Evolutionary conservation across 2,329 filamentous ascomycete species (phyloP), one percentile per base, ranked within the genome.

Genomic region (Calonectria fujianensis): DNA sequence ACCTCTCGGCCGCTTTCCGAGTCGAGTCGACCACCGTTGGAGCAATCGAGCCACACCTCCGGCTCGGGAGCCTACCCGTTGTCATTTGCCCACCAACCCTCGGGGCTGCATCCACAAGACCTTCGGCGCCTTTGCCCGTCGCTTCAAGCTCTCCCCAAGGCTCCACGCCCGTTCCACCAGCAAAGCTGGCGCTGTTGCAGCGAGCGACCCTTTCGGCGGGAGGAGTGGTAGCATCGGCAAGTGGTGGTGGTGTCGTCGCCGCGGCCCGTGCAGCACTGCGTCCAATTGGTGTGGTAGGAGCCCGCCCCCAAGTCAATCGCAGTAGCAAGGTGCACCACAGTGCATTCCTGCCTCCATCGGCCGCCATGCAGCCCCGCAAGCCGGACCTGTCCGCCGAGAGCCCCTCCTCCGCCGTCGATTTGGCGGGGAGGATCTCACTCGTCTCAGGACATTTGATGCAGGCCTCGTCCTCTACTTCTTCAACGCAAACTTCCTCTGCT

Each of bases 361-460:
- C 80, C 67, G 45, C 45, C 45, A 77, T 81, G 76, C 79, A 81
- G 78, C 80, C 82, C 82, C 82, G 81, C 82, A 82, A 74, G 50
- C 77, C 78, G 74, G 77, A 80, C 72, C 75, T 75, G 74, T 80
- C 80, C 80, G 76, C 79, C 74, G 78, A 79, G 76, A 80, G 80
- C 83, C 80, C 82, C 82, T 83, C 82, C 69, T 75, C 79, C 69
- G 76, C 80, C 73, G 79, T 77, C 74, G 66, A 73, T 48, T 81
- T 79, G 79, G 80, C 79, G 75, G 76, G 79, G 70, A 80, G 82
- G 75, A 78, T 83, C 73, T 82, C 80, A 69, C 82, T 82, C 18
- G 75, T 82, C 51, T 80, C 81, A 59, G 78, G 77, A 74, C 79
- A 81, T 69, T 73, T 82, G 64, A 80, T 70, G 59, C 72, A 70